Percentiles rank a stretch among this genome's conserved stretches.
phyloP scores from a whole-genome alignment of 257 asterid species.

The Cynanchum wilfordii region DNA sequence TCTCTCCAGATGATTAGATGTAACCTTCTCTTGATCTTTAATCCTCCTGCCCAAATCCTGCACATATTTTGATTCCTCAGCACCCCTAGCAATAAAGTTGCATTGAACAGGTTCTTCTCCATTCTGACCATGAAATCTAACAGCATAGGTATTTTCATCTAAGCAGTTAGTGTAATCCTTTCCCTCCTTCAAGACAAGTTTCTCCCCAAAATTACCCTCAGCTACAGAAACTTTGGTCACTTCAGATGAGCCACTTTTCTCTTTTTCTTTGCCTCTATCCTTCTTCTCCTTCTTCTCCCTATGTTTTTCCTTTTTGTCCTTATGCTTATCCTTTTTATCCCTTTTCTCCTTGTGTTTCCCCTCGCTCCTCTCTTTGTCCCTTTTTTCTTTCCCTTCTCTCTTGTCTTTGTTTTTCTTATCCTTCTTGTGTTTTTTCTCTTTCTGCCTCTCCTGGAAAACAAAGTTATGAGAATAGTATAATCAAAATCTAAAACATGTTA shows the following conservation, averaged over 20 bases:
- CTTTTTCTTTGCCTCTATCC: constrained; percentile 41
- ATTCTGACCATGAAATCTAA: constrained; percentile 38
- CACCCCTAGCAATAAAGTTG: constrained; percentile 24
- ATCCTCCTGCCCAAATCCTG: constrained; percentile 60
- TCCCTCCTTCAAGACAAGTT: constrained; percentile 31
- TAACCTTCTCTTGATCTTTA: constrained; percentile 37
- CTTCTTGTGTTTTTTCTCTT: constrained; percentile 60
- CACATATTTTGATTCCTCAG: constrained; percentile 46
- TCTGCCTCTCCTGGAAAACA: constrained; percentile 53
- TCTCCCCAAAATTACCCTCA: constrained; percentile 32
- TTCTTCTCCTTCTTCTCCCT: constrained; percentile 49
- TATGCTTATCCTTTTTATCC: constrained; percentile 57
- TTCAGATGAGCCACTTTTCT: constrained; percentile 57
- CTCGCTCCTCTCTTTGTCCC: constrained; percentile 53
- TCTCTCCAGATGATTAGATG: constrained; percentile 38
- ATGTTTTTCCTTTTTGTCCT: constrained; percentile 52
- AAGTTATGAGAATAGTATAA: constrained; percentile 9
- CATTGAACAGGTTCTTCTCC: constrained; percentile 34
- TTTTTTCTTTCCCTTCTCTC: constrained; percentile 54
- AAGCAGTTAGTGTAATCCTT: constrained; percentile 22
- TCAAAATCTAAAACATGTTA: background rate
- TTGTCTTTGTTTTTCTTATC: constrained; percentile 63
- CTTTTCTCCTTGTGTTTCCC: constrained; percentile 59
- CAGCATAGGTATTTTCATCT: constrained; percentile 29
- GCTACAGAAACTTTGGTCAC: constrained; percentile 40